Base-by-base conservation (phyloP, 768 basidiomycete genomes). In the Lactarius trivialis region DNA sequence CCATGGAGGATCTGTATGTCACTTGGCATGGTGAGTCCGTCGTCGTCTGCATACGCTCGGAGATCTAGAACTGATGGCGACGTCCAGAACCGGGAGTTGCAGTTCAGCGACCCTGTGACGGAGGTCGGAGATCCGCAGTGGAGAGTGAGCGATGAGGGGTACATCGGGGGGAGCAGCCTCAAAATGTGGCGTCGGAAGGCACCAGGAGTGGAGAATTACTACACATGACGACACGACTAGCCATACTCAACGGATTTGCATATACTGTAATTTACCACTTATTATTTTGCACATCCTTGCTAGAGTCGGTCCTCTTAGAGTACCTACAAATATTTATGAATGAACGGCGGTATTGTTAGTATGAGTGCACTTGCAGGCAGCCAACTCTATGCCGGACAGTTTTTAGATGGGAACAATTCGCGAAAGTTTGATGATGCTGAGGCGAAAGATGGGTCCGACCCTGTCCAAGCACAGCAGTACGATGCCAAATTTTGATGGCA, bases 131-230 rank as follows among this genome's bases (percentile, higher is more conserved):
- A 63, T 32, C 70, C 71, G 1, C 51, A 21, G 19, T 39, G 66
- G 12, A 60, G 69, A 17, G 33, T 62, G 33, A 63, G 63, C 39
- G 60, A 71, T 34, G 63, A 69, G 8, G 68, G 56, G 2, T 50
- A 54, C 12, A 55, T 60, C 19, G 68, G 68, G 51, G 65, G 70
- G 63, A 63, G 66, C 1, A 65, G 62, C 15, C 34, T 19, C 4
- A 67, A 64, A 33, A 36, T 56, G 33, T 73, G 72, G 72, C 60
- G 43, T 7, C 37, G 43, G n/a, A 64, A 68, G 36, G 70, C 72
- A 2, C 71, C 71, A 0, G 71, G 70, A 2, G 36, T 70, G 9
- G 61, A 28, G 24, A 36, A 65, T 36, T 65, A 65, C 32, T 49
- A 33, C 21, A 30, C 56, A 19, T 65, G 51, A 43, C 51, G 33